Evolutionary conservation across 148 eudicot species (phyloP).

Genomic region (Fagopyrum esculentum): DNA sequence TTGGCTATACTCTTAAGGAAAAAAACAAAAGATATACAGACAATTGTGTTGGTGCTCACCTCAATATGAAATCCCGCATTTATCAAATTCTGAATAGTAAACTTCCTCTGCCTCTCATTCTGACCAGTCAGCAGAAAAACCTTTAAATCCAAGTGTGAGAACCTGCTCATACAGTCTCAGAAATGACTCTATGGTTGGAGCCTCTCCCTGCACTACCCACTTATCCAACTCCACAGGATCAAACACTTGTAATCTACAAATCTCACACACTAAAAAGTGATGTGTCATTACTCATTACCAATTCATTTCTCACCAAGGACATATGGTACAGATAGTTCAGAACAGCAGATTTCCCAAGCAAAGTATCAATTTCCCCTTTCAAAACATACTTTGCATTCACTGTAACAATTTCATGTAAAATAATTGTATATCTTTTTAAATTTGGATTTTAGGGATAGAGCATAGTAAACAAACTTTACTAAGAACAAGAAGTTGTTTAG

Average conservation of each 20-base stretch:
- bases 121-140: conserved; percentile 78
- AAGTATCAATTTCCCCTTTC: background rate
- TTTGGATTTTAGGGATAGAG: too few species aligned
- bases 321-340: background rate
- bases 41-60: conserved; percentile 31
- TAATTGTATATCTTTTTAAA: too few species aligned
- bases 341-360: background rate
- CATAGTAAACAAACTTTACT: too few species aligned
- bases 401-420: too few species aligned
- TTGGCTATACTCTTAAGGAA: too few species aligned
- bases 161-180: conserved; percentile 76
- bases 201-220: conserved; percentile 71
- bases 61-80: conserved; percentile 73
- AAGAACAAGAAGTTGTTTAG: too few species aligned
- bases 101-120: conserved; percentile 46
- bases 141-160: conserved; percentile 53
- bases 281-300: conserved; percentile 5
- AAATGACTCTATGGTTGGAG: conserved; percentile 51
- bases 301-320: background rate
- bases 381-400: background rate
- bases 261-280: conserved; percentile 18
- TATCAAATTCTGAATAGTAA: conserved; percentile 63
- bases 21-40: background rate
- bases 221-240: conserved; percentile 54
- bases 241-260: conserved; percentile 65